phyloP scores from a whole-genome alignment of 257 asterid genomes.

The Rhazya stricta region DNA sequence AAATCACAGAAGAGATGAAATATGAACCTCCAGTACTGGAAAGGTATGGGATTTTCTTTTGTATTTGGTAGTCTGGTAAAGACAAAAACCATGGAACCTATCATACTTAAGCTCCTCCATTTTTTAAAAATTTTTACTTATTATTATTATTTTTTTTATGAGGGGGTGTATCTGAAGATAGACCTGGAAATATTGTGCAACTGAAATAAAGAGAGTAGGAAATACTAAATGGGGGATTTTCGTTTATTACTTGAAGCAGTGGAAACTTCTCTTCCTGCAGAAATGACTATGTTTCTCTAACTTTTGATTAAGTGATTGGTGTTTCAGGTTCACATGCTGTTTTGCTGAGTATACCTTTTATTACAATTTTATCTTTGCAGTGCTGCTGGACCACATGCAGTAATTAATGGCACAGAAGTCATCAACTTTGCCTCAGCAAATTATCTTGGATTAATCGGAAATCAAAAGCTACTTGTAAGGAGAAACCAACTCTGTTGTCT shows the following conservation, averaged over 20 bases:
- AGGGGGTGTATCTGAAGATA: neutral
- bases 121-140: too few species aligned
- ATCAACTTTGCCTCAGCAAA: constrained; percentile 87
- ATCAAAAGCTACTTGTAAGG: constrained; percentile 67
- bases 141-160: neutral
- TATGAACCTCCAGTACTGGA: constrained; percentile 79
- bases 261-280: neutral
- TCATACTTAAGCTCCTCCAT: neutral
- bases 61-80: neutral
- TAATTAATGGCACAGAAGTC: constrained; percentile 64
- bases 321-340: neutral
- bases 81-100: neutral
- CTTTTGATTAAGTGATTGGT: neutral
- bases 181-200: neutral
- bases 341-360: neutral
- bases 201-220: neutral
- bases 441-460: constrained; percentile 87
- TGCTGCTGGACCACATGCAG: constrained; percentile 91
- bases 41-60: constrained; percentile 39
- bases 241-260: neutral
- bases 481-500: constrained; percentile 20
- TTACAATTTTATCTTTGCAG: constrained; percentile 44
- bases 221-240: neutral
- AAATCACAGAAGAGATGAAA: constrained; percentile 58
- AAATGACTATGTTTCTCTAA: neutral